Conservation (phyloP, 495 filamentous ascomycete species). For the Aspergillus bertholletiae region DNA sequence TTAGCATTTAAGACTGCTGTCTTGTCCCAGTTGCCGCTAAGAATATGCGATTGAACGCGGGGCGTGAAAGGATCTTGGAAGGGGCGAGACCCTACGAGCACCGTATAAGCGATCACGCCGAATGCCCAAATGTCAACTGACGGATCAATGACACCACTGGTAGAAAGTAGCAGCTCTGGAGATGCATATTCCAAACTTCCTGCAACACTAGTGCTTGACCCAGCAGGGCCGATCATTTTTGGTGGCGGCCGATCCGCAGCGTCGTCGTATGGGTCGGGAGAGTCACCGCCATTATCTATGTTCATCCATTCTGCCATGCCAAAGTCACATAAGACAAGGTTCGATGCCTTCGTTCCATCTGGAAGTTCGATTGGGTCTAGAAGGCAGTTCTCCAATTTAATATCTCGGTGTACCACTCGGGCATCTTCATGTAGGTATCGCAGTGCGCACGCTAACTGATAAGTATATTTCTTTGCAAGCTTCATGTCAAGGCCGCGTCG, state of each 20-base stretch:
- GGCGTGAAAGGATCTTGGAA: constrained; percentile 61
- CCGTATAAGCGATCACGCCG: constrained; percentile 61
- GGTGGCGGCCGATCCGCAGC: constrained; percentile 44
- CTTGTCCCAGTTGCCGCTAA: constrained; percentile 59
- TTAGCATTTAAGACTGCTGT: constrained; percentile 41
- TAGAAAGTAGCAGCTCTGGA: constrained; percentile 54
- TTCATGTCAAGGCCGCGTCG: constrained; percentile 50
- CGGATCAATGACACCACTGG: constrained; percentile 45
- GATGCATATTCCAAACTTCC: constrained; percentile 68
- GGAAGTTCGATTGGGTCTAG: constrained; percentile 51
- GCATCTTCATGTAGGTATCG: constrained; percentile 74
- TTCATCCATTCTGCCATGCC: constrained; percentile 72
- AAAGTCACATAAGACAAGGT: constrained; percentile 69
- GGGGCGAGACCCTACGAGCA: constrained; percentile 63
- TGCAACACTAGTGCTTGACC: constrained; percentile 53
- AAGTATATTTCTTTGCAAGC: constrained; percentile 60
- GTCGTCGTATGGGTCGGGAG: constrained; percentile 47
- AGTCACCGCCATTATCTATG: constrained; percentile 46
- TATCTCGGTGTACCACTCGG: constrained; percentile 66
- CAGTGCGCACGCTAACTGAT: constrained; percentile 65
- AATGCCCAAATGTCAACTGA: constrained; percentile 72
- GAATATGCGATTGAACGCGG: constrained; percentile 57
- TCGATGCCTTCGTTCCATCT: constrained; percentile 48
- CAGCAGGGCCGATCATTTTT: constrained; percentile 52
- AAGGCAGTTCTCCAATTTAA: constrained; percentile 77